phyloP scores from a whole-genome alignment of 495 filamentous ascomycete genomes.

The Penicillium mononematosum region DNA sequence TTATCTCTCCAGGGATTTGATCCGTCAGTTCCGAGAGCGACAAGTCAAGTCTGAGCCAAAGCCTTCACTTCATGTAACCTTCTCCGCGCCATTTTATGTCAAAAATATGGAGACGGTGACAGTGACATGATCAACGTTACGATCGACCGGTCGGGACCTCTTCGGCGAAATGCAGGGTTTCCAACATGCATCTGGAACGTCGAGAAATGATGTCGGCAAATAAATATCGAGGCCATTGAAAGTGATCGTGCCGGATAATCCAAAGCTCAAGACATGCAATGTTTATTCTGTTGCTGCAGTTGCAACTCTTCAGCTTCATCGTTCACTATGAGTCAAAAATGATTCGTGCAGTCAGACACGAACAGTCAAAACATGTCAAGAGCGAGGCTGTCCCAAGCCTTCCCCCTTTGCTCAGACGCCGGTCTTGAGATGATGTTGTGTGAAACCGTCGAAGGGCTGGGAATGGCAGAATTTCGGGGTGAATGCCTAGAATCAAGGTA shows the following conservation, averaged over 20 bases:
- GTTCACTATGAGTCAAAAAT: not conserved
- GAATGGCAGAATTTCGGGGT: constrained; percentile 10
- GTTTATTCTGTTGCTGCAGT: not conserved
- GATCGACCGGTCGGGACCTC: not conserved
- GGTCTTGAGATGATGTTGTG: constrained; percentile 16
- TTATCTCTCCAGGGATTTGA: constrained; percentile 1
- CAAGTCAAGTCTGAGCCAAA: not conserved
- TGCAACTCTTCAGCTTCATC: not conserved
- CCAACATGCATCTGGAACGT: not conserved
- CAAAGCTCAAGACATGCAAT: not conserved
- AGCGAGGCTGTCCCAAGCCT: constrained; percentile 33
- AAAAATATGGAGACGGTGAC: not conserved
- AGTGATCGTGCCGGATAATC: not conserved
- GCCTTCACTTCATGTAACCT: constrained; percentile 1
- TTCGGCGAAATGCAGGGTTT: not conserved
- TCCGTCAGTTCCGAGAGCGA: constrained; percentile 10
- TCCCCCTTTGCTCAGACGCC: constrained; percentile 18
- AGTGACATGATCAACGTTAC: not conserved
- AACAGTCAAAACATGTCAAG: constrained; percentile 28
- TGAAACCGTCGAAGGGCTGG: constrained; percentile 9
- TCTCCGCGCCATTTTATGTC: constrained; percentile 1
- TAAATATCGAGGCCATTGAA: not conserved
- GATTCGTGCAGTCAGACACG: not conserved
- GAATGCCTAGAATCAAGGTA: constrained; percentile 21
- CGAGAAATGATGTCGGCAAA: not conserved